Conservation (phyloP, 1,284 basidiomycete genomes). For the Ceratobasidium sp. region DNA sequence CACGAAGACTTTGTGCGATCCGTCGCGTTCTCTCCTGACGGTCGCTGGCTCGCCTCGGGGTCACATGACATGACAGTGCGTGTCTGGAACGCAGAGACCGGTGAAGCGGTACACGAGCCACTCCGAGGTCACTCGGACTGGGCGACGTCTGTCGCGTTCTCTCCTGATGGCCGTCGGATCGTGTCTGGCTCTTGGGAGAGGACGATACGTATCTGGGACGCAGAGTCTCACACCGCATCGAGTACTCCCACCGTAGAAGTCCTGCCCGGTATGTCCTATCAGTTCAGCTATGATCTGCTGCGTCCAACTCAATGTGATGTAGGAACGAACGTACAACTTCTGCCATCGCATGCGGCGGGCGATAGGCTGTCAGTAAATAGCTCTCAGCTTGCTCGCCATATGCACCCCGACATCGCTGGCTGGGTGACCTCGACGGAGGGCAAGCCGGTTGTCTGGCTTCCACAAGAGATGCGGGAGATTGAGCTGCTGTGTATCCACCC, state of each 20-base stretch:
- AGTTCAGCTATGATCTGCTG: constrained; percentile 54
- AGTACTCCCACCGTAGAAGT: neutral
- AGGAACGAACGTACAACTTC: constrained; percentile 25
- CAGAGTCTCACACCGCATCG: neutral
- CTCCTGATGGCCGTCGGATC: constrained; percentile 13
- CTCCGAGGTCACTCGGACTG: neutral
- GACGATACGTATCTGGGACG: constrained; percentile 32
- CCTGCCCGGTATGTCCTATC: constrained; percentile 45
- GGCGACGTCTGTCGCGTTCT: constrained; percentile 24
- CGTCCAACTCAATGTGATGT: constrained; percentile 50
- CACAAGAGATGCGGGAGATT: neutral
- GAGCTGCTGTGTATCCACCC: neutral
- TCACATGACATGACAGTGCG: neutral
- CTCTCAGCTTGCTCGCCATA: neutral
- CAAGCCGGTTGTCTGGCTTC: neutral
- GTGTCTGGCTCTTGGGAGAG: constrained; percentile 11
- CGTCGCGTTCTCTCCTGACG: too few relatives aligned
- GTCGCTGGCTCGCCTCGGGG: neutral
- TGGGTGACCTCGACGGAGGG: neutral
- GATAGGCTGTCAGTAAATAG: neutral
- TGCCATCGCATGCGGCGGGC: constrained; percentile 14
- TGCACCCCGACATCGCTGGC: neutral
- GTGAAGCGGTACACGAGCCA: neutral
- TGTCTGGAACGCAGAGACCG: neutral
- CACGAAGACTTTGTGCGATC: too few relatives aligned